Evolutionary conservation across 2,329 filamentous ascomycete species (phyloP), one percentile per base, ranked within the genome.

Genomic region (Aspergillus ochraceus): DNA sequence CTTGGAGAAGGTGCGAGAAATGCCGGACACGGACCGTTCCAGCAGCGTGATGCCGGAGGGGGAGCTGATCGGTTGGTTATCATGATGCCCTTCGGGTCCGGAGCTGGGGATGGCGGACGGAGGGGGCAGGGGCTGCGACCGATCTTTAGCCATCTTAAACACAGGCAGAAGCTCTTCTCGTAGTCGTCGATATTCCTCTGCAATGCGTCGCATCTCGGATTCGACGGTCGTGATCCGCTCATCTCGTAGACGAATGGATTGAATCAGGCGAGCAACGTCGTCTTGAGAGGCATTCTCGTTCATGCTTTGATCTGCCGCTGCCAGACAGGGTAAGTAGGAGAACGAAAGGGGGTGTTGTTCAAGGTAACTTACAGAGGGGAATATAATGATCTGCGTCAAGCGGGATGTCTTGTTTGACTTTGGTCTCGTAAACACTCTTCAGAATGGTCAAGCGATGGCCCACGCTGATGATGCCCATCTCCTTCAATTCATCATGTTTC

Each of bases 401-500:
- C 17, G 91, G 90, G 61, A 98, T 86, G 69, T 96, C 92, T 72
- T 97, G 93, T 65, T 92, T 92, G 75, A 94, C 89, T 80, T 99
- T 99, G 71, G 95, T 89, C 72, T 98, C 93, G 79, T 97, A 98
- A 57, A 98, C 92, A 70, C 88, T 93, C 80, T 97, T 98, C 60
- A 99, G 84, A 59, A 99, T 96, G 22, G 92, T 96, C 69, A 99
- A 83, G 61, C 95, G 89, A 79, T 99, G 95, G 46, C 95, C 95
- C 52, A 97, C 92, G 78, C 94, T 98, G 64, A 83, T 82, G 65
- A 99, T 90, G 52, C 93, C 93, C 88, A 98, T 94, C 73, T 96
- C 92, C 77, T 96, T 97, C 69, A 99, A 81, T 74, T 98, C 94
- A 59, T 96, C 91, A 74, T 98, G 95, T 64, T 90, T 89, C 64